phyloP scores from a whole-genome alignment of 768 basidiomycete genomes.

The Royoungia palumana region DNA sequence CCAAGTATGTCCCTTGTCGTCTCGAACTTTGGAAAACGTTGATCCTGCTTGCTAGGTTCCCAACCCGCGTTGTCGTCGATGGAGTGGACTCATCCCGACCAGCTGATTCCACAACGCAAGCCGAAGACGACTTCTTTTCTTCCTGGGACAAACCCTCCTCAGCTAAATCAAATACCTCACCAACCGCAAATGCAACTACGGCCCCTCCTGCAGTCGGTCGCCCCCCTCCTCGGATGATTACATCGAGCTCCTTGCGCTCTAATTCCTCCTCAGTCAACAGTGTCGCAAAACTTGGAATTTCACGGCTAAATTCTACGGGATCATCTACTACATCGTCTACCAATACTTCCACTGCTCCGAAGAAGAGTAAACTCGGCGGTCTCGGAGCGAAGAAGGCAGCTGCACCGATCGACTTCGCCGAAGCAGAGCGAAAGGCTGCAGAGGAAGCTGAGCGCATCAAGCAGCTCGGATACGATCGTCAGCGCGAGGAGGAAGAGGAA shows the following conservation, averaged over 20 bases:
- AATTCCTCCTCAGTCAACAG: slow-evolving; percentile 32
- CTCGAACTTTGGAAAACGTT: neutral
- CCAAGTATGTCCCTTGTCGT: slow-evolving; percentile 45
- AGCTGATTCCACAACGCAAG: slow-evolving; percentile 40
- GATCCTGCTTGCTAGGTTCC: slow-evolving; percentile 50
- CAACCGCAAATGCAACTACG: slow-evolving; percentile 46
- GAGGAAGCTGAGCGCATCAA: slow-evolving; percentile 93
- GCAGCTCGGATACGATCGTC: slow-evolving; percentile 87
- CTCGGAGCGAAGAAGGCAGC: slow-evolving; percentile 88
- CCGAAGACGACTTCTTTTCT: slow-evolving; percentile 93
- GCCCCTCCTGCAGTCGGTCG: slow-evolving; percentile 61
- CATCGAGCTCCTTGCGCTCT: slow-evolving; percentile 60
- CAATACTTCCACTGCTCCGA: slow-evolving; percentile 36
- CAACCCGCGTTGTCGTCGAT: slow-evolving; percentile 75
- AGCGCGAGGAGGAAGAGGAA: slow-evolving; percentile 81
- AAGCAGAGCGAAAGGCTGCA: slow-evolving; percentile 83
- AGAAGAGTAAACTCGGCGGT: slow-evolving; percentile 69
- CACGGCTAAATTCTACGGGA: slow-evolving; percentile 42
- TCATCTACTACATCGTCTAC: slow-evolving; percentile 29
- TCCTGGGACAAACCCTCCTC: slow-evolving; percentile 88
- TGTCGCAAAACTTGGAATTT: slow-evolving; percentile 38
- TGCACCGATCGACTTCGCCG: slow-evolving; percentile 84
- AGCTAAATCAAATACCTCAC: slow-evolving; percentile 50
- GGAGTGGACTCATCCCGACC: slow-evolving; percentile 55
- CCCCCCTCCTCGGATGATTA: slow-evolving; percentile 56